These are phyloP conservation scores for Fusarium continuum DNA, from an alignment of 2,329 filamentous ascomycete genomes.

Conservation along the genomic window DNA sequence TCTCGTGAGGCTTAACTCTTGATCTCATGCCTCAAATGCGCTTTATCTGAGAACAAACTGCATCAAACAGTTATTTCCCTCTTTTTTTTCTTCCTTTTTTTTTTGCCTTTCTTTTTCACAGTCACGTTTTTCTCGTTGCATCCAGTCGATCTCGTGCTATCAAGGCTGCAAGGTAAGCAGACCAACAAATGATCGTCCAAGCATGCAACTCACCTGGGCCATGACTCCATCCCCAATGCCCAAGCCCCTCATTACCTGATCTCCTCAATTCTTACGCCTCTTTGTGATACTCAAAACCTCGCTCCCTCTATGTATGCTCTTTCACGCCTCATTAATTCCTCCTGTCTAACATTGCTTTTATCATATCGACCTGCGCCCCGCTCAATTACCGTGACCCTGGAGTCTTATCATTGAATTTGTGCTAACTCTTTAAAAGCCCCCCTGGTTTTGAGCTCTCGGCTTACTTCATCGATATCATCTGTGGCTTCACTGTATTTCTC, in stretches of 20 bases:
- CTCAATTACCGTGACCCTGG: neutral
- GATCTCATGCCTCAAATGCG: neutral
- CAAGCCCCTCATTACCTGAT: slow-evolving; percentile 29
- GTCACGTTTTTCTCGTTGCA: neutral
- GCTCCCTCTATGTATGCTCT: neutral
- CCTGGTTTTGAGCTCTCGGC: slow-evolving; percentile 1
- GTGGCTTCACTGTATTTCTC: slow-evolving; percentile 12
- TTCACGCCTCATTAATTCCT: neutral
- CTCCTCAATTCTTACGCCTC: slow-evolving; percentile 1
- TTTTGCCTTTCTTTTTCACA: neutral
- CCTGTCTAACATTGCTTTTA: neutral
- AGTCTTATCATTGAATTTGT: neutral
- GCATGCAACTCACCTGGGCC: slow-evolving; percentile 19
- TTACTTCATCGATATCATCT: neutral
- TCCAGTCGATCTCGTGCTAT: neutral
- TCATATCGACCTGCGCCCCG: neutral
- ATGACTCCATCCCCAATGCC: slow-evolving; percentile 27
- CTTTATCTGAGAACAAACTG: neutral
- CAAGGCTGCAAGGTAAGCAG: slow-evolving; percentile 35
- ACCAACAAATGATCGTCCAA: slow-evolving; percentile 7
- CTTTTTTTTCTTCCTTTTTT: neutral
- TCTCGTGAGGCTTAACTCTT: slow-evolving; percentile 26
- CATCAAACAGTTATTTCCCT: neutral
- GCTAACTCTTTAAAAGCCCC: no score
- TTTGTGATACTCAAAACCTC: slow-evolving; percentile 4